A percentile compares a stretch with the other conserved stretches of the same genome.
phyloP scores from a whole-genome alignment of 83 land plant species.

The Diphasiastrum complanatum region DNA sequence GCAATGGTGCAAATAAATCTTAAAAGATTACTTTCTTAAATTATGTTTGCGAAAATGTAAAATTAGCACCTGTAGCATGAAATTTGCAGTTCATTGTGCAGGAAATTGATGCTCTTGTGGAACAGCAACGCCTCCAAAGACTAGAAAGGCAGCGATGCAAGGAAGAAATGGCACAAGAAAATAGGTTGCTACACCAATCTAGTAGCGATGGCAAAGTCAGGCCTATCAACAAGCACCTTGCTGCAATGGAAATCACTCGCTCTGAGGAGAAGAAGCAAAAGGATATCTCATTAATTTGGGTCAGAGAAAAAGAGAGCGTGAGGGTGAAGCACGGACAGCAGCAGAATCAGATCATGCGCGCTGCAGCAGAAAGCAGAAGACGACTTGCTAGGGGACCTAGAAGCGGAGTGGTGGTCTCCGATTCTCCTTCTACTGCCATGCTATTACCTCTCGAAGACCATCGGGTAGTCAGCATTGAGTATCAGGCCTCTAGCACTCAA shows the following conservation, averaged over 20 bases:
- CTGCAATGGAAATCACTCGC: not conserved
- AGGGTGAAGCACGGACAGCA: too few species aligned
- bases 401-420: constrained; percentile 10
- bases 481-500: constrained; percentile 29
- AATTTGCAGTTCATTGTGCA: constrained; percentile 7
- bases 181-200: not conserved
- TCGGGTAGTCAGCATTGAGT: constrained; percentile 42
- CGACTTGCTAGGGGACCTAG: constrained; percentile 33
- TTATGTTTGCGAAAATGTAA: too few species aligned
- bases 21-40: too few species aligned
- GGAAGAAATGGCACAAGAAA: constrained; percentile 6
- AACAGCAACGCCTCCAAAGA: constrained; percentile 22
- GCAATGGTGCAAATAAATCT: too few species aligned
- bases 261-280: not conserved
- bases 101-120: constrained; percentile 28
- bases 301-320: too few species aligned
- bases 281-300: too few species aligned
- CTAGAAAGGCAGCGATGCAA: constrained; percentile 20
- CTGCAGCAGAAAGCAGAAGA: constrained; percentile 26
- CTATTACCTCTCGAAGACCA: constrained; percentile 24
- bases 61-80: too few species aligned
- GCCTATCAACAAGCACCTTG: not conserved
- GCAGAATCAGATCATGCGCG: too few species aligned
- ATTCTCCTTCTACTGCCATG: not conserved
- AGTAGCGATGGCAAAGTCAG: not conserved